Percentiles rank a stretch among this genome's conserved stretches.
Evolutionary conservation across 202 grass and related monocot genomes (phyloP).

Genomic region (Zizania palustris): DNA sequence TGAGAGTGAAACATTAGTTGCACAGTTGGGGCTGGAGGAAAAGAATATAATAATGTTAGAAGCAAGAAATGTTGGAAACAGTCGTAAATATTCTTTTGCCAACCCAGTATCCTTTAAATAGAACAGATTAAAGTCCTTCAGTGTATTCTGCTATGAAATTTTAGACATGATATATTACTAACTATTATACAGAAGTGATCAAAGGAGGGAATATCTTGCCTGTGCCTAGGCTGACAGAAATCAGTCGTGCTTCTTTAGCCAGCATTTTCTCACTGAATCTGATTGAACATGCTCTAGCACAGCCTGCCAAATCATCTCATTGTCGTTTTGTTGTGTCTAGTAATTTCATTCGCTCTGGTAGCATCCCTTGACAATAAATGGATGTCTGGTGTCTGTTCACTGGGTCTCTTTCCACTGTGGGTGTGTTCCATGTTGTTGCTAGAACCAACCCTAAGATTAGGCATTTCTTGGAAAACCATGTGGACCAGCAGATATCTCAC

Average conservation of each 20-base stretch:
- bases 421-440: slow-evolving; percentile 20
- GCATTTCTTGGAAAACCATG: slow-evolving; percentile 38
- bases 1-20: slow-evolving; percentile 75
- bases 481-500: slow-evolving; percentile 33
- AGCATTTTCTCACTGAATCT: slow-evolving; percentile 68
- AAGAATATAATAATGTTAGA: slow-evolving; percentile 42
- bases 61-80: slow-evolving; percentile 18
- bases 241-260: slow-evolving; percentile 62
- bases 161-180: not conserved
- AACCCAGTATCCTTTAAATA: not conserved
- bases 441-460: slow-evolving; percentile 29
- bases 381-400: slow-evolving; percentile 46
- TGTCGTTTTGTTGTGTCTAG: slow-evolving; percentile 57
- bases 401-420: slow-evolving; percentile 29
- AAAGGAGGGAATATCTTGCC: slow-evolving; percentile 49
- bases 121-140: not conserved
- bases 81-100: not conserved
- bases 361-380: slow-evolving; percentile 38
- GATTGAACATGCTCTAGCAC: slow-evolving; percentile 69
- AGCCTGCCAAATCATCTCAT: slow-evolving; percentile 79
- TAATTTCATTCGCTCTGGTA: slow-evolving; percentile 48
- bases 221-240: slow-evolving; percentile 73
- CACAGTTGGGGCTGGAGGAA: slow-evolving; percentile 70
- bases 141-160: slow-evolving; percentile 16
- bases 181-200: slow-evolving; percentile 20